Evolutionary conservation across 148 eudicot genomes (phyloP).

Genomic region (Bassia scoparia): DNA sequence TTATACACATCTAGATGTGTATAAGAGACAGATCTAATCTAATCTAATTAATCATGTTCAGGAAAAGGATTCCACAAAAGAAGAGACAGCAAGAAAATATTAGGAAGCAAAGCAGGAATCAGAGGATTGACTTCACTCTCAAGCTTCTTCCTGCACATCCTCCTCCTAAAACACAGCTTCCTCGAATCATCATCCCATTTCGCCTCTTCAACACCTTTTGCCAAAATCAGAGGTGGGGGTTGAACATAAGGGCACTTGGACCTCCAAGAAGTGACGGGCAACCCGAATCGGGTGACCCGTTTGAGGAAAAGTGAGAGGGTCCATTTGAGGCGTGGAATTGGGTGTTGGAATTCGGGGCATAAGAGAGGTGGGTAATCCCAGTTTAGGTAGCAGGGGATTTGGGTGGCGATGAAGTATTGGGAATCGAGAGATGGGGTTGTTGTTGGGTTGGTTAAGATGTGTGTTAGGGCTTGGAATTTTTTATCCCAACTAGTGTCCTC

Average conservation of each 20-base stretch:
- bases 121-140: constrained; percentile 44
- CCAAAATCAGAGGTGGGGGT: constrained; percentile 70
- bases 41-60: constrained; percentile 27
- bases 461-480: too few species aligned
- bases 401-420: too few species aligned
- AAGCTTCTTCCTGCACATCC: constrained; percentile 31
- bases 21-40: too few species aligned
- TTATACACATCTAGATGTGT: too few species aligned
- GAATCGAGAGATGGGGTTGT: too few species aligned
- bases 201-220: constrained; percentile 66
- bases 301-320: constrained; percentile 50
- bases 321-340: constrained; percentile 37
- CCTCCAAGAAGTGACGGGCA: constrained; percentile 67
- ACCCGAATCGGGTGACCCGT: constrained; percentile 51
- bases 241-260: constrained; percentile 71
- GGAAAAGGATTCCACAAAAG: constrained; percentile 48
- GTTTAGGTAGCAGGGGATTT: too few species aligned
- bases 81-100: constrained; percentile 26
- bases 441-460: too few species aligned
- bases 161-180: too few species aligned
- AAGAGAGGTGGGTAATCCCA: too few species aligned
- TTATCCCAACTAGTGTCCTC: too few species aligned
- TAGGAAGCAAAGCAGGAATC: constrained; percentile 63
- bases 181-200: constrained; percentile 73
- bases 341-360: too few species aligned